Base-by-base conservation (phyloP, 495 filamentous ascomycete genomes). In the Penicillium chermesinum region DNA sequence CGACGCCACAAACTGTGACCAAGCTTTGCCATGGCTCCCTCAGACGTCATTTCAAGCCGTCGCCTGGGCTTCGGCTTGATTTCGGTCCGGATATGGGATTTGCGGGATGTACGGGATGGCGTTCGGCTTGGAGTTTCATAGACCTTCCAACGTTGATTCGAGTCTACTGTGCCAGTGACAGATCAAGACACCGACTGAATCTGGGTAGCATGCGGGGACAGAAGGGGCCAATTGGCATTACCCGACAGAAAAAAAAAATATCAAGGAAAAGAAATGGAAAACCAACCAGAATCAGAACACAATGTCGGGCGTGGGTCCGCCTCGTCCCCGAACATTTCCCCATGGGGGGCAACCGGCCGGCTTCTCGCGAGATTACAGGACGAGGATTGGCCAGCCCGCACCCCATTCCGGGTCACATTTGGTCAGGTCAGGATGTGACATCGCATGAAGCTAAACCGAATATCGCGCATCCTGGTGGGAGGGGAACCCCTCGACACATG, bases 1-100 rank as follows among this genome's bases (percentile, higher is more conserved):
- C 35, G 35, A 40, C 41, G 48, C 48, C 48, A 50, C 48, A 44
- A 16, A 32, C 41, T 22, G 21, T 21, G 35, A 41, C 40, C 34
- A 44, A 50, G 44, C 38, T 40, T 52, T 41, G 30, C 27, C 19
- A 41, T 42, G 42, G 41, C 19, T 25, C 21, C 27, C 30, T 20
- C 13, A 19, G 39, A 17, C 18, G 39, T 17, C 30, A 43, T 38
- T n/a, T 20, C 21, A 37, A 33, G 33, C 27, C 14, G 20, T 43
- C 19, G 18, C 9, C 4, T 38, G 0, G 25, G 14, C 8, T 19
- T 7, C 35, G 37, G 37, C 33, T 15, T 22, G 4, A n/a, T 10
- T 41, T 21, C 22, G 22, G 38, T 21, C 22, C 38, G 10, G 14
- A 27, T 3, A 38, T 38, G 10, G 2, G 37, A 18, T 38, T 15